Conservation (phyloP, 2,329 filamentous ascomycete genomes). For the Tolypocladium pustulatum region DNA sequence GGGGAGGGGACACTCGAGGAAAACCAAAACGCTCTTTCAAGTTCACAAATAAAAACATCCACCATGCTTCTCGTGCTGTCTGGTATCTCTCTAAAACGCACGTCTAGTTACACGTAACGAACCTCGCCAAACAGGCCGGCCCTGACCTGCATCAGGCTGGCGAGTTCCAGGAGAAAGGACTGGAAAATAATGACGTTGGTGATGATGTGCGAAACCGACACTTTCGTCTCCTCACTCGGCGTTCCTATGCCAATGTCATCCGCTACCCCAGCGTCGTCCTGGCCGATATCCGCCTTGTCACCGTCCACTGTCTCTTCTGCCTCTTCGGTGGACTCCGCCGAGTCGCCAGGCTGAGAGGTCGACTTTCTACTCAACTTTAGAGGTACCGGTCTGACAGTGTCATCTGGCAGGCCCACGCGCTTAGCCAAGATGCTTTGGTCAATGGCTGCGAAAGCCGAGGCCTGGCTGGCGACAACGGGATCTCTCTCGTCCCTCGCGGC, state of each 20-base stretch:
- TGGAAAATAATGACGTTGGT: conserved; percentile 74
- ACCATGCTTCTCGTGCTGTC: not conserved
- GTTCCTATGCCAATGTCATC: conserved; percentile 4
- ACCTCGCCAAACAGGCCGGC: conserved; percentile 70
- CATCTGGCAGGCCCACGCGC: conserved; percentile 37
- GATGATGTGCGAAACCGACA: conserved; percentile 66
- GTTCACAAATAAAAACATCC: not conserved
- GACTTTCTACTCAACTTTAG: conserved; percentile 22
- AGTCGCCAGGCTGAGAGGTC: conserved; percentile 9
- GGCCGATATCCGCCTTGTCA: conserved; percentile 10
- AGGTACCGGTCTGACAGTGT: conserved; percentile 33
- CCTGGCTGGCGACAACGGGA: conserved; percentile 34
- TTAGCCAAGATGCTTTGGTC: conserved; percentile 51
- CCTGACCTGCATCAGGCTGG: conserved; percentile 63
- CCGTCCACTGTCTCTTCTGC: conserved; percentile 6
- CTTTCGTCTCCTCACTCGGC: conserved; percentile 24
- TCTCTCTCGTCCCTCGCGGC: conserved; percentile 20
- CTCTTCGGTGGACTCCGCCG: conserved; percentile 8
- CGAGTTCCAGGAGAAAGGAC: conserved; percentile 68
- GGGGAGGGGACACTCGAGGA: too few relatives aligned
- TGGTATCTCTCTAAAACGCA: not conserved
- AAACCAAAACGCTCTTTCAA: not conserved
- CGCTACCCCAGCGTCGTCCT: not conserved
- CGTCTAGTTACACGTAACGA: conserved; percentile 36
- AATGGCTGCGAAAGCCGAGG: conserved; percentile 51